Conservation (phyloP, 2,329 filamentous ascomycete species). For the Paecilomyces dactylethromorphus region DNA sequence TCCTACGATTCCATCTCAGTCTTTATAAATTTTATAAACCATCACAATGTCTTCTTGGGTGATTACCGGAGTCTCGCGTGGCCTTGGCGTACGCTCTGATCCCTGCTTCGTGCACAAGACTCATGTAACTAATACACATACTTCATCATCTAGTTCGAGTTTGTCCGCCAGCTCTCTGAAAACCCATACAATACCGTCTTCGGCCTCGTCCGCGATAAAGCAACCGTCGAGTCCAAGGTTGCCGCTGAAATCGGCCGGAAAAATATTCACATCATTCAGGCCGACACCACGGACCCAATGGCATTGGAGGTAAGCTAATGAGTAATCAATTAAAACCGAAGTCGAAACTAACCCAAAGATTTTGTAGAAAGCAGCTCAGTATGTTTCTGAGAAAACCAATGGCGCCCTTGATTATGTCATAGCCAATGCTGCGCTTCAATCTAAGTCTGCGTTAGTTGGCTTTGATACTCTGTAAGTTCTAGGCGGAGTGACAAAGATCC, state of each 20-base stretch:
- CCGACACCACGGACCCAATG: conserved; percentile 30
- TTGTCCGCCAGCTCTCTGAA: no score
- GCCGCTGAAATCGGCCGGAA: conserved; percentile 31
- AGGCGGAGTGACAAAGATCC: not conserved
- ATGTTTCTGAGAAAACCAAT: conserved; percentile 11
- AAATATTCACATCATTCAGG: conserved; percentile 44
- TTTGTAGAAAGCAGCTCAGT: conserved; percentile 2
- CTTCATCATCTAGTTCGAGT: no score
- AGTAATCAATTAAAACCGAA: conserved; percentile 19
- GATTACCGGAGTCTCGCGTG: conserved; percentile 18
- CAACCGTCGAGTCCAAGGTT: conserved; percentile 38
- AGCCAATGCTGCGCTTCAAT: conserved; percentile 42
- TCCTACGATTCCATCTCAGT: not conserved
- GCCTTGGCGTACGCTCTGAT: conserved; percentile 13
- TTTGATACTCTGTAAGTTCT: conserved; percentile 32
- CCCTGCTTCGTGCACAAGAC: not conserved
- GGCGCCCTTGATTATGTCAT: conserved; percentile 46
- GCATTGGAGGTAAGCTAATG: conserved; percentile 1
- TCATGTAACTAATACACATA: no score
- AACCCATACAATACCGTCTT: no score
- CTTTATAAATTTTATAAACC: not conserved
- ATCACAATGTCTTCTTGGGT: conserved; percentile 16
- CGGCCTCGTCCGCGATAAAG: conserved; percentile 38
- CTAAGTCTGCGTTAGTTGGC: conserved; percentile 16
- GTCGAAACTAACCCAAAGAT: conserved; percentile 7